Conservation (phyloP, 352 stramenopile genomes). For the Pythium phragmitis region DNA sequence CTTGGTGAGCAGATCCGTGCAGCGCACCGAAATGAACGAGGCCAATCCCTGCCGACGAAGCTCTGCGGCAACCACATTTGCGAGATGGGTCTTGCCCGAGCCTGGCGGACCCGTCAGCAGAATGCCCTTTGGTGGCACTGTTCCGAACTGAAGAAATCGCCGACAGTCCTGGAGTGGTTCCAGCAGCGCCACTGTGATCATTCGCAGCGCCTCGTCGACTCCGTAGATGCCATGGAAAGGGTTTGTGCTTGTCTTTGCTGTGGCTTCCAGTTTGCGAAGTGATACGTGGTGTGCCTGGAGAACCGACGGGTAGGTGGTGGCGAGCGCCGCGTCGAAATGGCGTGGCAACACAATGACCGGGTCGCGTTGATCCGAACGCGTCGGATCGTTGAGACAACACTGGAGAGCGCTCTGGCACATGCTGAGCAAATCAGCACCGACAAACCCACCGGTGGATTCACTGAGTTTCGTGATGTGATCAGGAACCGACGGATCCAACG, state of each 20-base stretch:
- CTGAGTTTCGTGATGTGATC: slow-evolving; percentile 90
- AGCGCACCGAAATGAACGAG: slow-evolving; percentile 87
- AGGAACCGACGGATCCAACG: slow-evolving; percentile 32
- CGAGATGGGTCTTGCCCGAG: slow-evolving; percentile 98
- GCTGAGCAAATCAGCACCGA: slow-evolving; percentile 80
- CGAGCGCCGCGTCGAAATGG: slow-evolving; percentile 88
- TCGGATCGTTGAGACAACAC: slow-evolving; percentile 48
- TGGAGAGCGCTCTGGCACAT: slow-evolving; percentile 77
- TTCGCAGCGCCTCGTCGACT: slow-evolving; percentile 95
- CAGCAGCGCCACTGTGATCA: slow-evolving; percentile 95
- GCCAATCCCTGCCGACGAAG: slow-evolving; percentile 58
- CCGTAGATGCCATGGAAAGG: slow-evolving; percentile 93
- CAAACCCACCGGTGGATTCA: slow-evolving; percentile 95
- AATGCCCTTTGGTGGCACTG: slow-evolving; percentile 95
- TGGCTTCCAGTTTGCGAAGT: slow-evolving; percentile 34
- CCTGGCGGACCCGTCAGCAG: slow-evolving; percentile 98
- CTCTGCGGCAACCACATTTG: slow-evolving; percentile 59
- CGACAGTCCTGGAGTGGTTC: slow-evolving; percentile 96
- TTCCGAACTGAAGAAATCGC: slow-evolving; percentile 96
- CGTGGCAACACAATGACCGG: slow-evolving; percentile 20
- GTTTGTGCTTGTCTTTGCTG: background rate
- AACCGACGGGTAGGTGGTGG: slow-evolving; percentile 92
- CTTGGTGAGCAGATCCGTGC: slow-evolving; percentile 89
- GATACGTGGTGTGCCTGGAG: slow-evolving; percentile 96
- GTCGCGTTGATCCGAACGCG: background rate